A percentile compares a stretch with the other conserved stretches of the same genome.
These are phyloP conservation scores for Rutstroemia sp. DNA, from an alignment of 2,329 filamentous ascomycete species.

Conservation along the genomic window DNA sequence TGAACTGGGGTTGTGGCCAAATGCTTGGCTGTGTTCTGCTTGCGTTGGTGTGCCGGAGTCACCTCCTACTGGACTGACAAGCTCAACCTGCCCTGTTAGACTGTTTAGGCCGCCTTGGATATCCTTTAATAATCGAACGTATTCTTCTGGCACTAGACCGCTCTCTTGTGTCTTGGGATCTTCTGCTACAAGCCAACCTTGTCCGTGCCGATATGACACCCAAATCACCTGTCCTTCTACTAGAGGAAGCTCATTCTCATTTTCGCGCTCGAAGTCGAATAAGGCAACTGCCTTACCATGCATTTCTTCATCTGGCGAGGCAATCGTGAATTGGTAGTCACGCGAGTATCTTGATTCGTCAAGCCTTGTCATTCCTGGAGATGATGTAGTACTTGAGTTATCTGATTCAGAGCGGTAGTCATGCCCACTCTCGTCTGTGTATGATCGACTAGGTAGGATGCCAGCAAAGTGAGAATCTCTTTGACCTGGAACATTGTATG, in stretches of 20 bases:
- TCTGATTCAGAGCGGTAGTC: conserved; percentile 46
- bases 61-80: conserved; percentile 43
- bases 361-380: conserved; percentile 49
- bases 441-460: conserved; percentile 33
- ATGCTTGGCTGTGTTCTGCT: conserved; percentile 43
- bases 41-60: conserved; percentile 55
- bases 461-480: conserved; percentile 49
- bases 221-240: conserved; percentile 94
- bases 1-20: conserved; percentile 40
- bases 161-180: conserved; percentile 92
- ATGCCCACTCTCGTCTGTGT: conserved; percentile 32
- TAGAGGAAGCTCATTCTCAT: conserved; percentile 90
- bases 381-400: conserved; percentile 50
- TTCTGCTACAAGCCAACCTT: conserved; percentile 95
- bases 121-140: conserved; percentile 83
- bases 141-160: conserved; percentile 92
- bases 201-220: conserved; percentile 91
- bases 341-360: conserved; percentile 78
- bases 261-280: conserved; percentile 91
- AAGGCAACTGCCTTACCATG: conserved; percentile 92
- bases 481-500: conserved; percentile 39
- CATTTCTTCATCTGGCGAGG: conserved; percentile 93
- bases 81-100: conserved; percentile 50
- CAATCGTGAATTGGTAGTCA: conserved; percentile 92
- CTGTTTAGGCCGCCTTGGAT: conserved; percentile 86